Conservation (phyloP, 2,329 filamentous ascomycete genomes). For the Geoglossum cookeanum region DNA sequence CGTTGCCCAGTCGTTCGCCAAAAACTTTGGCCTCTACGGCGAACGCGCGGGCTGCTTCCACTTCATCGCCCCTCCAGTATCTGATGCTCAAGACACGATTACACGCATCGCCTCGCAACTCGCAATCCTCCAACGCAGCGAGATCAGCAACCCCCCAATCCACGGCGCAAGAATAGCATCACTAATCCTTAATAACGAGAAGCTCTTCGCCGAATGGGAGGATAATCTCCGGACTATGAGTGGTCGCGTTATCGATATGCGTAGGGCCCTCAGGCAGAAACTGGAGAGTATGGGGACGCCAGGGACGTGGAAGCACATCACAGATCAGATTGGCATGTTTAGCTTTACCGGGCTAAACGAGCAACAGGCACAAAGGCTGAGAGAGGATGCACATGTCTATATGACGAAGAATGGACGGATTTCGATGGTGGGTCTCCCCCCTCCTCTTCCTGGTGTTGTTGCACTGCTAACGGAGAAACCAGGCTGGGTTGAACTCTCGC, state of each 20-base stretch:
- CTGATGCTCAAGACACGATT: conserved; percentile 42
- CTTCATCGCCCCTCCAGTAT: conserved; percentile 56
- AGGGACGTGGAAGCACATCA: conserved; percentile 91
- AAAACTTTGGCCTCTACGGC: conserved; percentile 67
- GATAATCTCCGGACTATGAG: conserved; percentile 85
- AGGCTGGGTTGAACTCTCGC: conserved; percentile 71
- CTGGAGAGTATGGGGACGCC: conserved; percentile 74
- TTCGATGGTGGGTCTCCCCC: conserved; percentile 43
- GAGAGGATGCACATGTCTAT: conserved; percentile 57
- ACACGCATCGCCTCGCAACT: conserved; percentile 66
- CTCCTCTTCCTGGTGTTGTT: neutral
- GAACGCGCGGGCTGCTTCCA: conserved; percentile 95
- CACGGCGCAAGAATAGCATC: conserved; percentile 84
- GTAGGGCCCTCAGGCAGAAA: conserved; percentile 54
- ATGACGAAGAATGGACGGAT: conserved; percentile 97
- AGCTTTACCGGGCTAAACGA: conserved; percentile 71
- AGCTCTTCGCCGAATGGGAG: conserved; percentile 81
- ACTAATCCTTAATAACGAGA: conserved; percentile 62
- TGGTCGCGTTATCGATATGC: conserved; percentile 86
- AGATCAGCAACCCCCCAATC: conserved; percentile 92
- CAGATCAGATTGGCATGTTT: conserved; percentile 99
- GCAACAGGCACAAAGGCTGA: conserved; percentile 51
- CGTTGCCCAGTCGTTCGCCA: conserved; percentile 33
- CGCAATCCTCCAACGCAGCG: conserved; percentile 82
- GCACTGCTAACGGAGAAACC: neutral